phyloP scores from a whole-genome alignment of 2,329 filamentous ascomycete genomes.

The Pseudocercospora eumusae region DNA sequence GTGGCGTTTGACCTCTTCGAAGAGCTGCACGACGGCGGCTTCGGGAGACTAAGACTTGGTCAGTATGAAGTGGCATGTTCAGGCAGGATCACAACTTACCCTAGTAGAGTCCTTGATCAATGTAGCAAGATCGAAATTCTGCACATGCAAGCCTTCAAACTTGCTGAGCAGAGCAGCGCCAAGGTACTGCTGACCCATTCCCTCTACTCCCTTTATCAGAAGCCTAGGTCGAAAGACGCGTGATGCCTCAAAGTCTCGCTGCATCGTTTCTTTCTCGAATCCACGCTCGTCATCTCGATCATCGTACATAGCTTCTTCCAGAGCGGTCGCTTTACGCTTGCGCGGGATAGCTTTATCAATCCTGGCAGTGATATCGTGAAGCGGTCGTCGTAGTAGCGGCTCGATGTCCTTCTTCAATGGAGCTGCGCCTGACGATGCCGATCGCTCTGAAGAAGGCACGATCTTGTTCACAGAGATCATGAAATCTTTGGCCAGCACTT shows the following conservation, averaged over 20 bases:
- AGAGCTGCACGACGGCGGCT: constrained; percentile 84
- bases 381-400: constrained; percentile 73
- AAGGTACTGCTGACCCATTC: constrained; percentile 94
- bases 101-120: constrained; percentile 79
- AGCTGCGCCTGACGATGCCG: constrained; percentile 78
- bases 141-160: constrained; percentile 90
- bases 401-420: constrained; percentile 78
- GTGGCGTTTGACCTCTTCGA: constrained; percentile 88
- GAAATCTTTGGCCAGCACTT: constrained; percentile 88
- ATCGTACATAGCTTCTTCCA: constrained; percentile 93
- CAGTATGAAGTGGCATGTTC: constrained; percentile 26
- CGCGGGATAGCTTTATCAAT: constrained; percentile 76
- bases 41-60: constrained; percentile 61
- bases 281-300: constrained; percentile 79
- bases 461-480: constrained; percentile 97
- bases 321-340: constrained; percentile 80
- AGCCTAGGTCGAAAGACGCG: constrained; percentile 86
- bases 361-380: constrained; percentile 64
- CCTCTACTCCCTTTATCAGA: constrained; percentile 75
- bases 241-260: constrained; percentile 74
- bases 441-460: constrained; percentile 89
- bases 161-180: constrained; percentile 83
- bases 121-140: constrained; percentile 88
- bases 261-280: constrained; percentile 78
- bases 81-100: constrained; percentile 45